Percentiles rank a stretch among this genome's conserved stretches.
These are phyloP conservation scores for Coemansia sp. DNA, from an alignment of 192 early-diverging fungal genomes.

Conservation along the genomic window DNA sequence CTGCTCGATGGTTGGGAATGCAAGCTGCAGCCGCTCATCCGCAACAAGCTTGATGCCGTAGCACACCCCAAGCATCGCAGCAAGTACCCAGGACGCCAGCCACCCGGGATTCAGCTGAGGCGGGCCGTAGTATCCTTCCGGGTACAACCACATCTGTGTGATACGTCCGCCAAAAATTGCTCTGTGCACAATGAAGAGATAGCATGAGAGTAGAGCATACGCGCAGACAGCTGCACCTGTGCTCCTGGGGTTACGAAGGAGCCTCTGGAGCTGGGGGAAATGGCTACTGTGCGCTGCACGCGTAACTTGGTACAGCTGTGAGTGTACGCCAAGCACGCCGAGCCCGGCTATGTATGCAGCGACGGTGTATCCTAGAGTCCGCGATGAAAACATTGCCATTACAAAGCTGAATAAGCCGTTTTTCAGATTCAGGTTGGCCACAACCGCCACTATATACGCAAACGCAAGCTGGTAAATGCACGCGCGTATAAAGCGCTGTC, in stretches of 20 bases:
- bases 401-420: conserved; percentile 24
- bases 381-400: conserved; percentile 30
- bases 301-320: conserved; percentile 33
- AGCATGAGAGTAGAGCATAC: conserved; percentile 23
- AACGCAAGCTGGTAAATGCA: conserved; percentile 41
- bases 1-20: conserved; percentile 49
- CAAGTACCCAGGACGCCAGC: conserved; percentile 40
- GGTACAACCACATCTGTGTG: conserved; percentile 46
- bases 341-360: conserved; percentile 33
- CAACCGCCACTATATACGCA: conserved; percentile 37
- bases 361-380: conserved; percentile 32
- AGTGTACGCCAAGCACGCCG: conserved; percentile 24
- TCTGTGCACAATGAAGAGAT: conserved; percentile 30
- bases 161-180: conserved; percentile 29
- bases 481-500: conserved; percentile 47
- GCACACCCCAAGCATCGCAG: conserved; percentile 17
- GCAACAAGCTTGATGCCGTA: conserved; percentile 29
- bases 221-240: conserved; percentile 16
- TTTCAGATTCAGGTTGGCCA: conserved; percentile 30
- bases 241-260: conserved; percentile 31
- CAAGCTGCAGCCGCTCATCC: conserved; percentile 49
- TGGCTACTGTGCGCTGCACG: conserved; percentile 42
- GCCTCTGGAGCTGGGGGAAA: conserved; percentile 46
- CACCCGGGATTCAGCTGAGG: conserved; percentile 52
- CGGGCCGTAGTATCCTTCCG: conserved; percentile 45